Evolutionary conservation across 2,329 filamentous ascomycete species (phyloP).

Genomic region (Fusarium sp.): DNA sequence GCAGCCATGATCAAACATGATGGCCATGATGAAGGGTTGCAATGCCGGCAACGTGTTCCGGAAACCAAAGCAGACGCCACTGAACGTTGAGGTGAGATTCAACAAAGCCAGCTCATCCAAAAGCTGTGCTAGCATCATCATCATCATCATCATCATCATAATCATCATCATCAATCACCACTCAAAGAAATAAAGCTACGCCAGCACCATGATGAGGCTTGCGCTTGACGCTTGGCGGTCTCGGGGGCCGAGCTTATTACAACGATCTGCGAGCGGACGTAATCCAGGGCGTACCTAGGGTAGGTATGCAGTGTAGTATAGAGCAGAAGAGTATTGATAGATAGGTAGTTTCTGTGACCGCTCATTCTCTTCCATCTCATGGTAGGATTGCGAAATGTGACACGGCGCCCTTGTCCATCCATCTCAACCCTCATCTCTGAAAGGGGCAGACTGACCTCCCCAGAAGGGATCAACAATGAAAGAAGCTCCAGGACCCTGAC

Average conservation of each 20-base stretch:
- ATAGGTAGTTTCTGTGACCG: slow-evolving; percentile 5
- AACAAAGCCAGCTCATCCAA: slow-evolving; percentile 4
- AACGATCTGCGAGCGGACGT: slow-evolving; percentile 34
- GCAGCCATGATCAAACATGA: slow-evolving; percentile 24
- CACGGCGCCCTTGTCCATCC: slow-evolving; percentile 8
- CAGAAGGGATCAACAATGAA: slow-evolving; percentile 11
- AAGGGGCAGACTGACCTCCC: slow-evolving; percentile 2
- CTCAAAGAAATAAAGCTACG: not conserved
- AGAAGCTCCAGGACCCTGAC: slow-evolving; percentile 7
- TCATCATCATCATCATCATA: slow-evolving; percentile 5
- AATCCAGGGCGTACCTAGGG: not conserved
- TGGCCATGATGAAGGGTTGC: slow-evolving; percentile 27
- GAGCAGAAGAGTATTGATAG: not conserved
- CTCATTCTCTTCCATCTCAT: not conserved
- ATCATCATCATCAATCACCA: slow-evolving; percentile 1
- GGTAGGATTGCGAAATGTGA: slow-evolving; percentile 23
- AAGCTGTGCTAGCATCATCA: not conserved
- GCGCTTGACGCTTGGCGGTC: slow-evolving; percentile 18
- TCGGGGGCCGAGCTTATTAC: slow-evolving; percentile 30
- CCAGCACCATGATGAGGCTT: slow-evolving; percentile 18
- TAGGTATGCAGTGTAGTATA: not conserved
- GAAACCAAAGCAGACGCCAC: slow-evolving; percentile 4
- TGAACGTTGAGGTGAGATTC: slow-evolving; percentile 13
- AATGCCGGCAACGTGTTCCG: slow-evolving; percentile 18
- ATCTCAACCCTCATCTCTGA: slow-evolving; percentile 1